Percentiles rank a stretch among this genome's conserved stretches.
Conservation (phyloP, 176 grass and related monocot species). For the Aechmea fasciata region DNA sequence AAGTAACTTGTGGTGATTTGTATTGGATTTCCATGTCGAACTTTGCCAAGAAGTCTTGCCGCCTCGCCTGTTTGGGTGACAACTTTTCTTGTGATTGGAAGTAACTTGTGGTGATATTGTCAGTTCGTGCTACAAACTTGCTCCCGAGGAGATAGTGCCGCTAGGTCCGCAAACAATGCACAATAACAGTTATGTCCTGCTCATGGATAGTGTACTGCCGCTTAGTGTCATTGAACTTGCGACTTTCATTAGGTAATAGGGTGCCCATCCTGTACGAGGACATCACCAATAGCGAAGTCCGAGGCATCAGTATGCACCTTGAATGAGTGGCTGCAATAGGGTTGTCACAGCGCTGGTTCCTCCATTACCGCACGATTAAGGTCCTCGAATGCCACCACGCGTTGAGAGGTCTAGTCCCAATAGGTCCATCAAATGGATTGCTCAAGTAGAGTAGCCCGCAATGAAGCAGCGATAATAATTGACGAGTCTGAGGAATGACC, state of each 20-base stretch:
- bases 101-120: not conserved
- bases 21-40: not conserved
- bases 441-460: not conserved
- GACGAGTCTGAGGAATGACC: too few species aligned
- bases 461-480: too few species aligned
- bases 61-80: not conserved
- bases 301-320: not conserved
- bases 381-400: not conserved
- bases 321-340: not conserved
- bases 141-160: not conserved
- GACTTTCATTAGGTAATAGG: not conserved
- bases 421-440: not conserved
- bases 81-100: not conserved
- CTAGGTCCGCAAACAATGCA: not conserved
- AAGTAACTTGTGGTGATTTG: not conserved
- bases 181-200: not conserved
- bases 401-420: not conserved
- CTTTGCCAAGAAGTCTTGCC: not conserved
- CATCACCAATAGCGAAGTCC: not conserved
- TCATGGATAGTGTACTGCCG: not conserved
- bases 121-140: not conserved
- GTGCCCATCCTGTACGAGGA: not conserved
- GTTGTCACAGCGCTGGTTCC: not conserved
- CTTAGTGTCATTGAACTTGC: not conserved
- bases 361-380: not conserved